These are phyloP conservation scores for Earliella scabrosa DNA, from an alignment of 1,284 basidiomycete genomes.

Conservation along the genomic window DNA sequence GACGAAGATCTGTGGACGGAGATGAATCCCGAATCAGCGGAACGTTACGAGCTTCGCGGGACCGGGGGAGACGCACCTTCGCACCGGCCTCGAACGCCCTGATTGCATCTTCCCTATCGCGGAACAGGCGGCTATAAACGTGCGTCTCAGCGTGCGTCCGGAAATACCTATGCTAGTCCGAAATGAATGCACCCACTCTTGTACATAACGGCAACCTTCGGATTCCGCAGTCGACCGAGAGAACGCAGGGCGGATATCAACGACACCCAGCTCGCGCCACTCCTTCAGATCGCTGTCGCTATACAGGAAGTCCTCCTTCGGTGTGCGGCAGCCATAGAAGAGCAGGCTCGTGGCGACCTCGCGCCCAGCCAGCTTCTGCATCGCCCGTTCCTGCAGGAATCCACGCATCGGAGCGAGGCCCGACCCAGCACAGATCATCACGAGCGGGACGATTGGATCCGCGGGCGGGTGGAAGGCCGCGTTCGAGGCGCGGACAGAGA, in stretches of 20 bases:
- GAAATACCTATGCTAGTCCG: too few relatives aligned
- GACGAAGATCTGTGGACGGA: constrained; percentile 49
- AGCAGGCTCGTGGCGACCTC: constrained; percentile 47
- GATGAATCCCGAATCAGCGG: background rate
- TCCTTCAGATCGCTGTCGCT: constrained; percentile 44
- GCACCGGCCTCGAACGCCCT: constrained; percentile 40
- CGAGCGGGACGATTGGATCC: constrained; percentile 46
- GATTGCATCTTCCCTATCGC: constrained; percentile 42
- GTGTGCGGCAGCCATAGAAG: constrained; percentile 53
- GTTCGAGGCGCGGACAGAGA: constrained; percentile 47
- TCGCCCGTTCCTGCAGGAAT: constrained; percentile 56
- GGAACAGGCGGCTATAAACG: constrained; percentile 46
- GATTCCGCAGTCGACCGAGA: constrained; percentile 43
- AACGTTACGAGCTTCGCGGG: background rate
- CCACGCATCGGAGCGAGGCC: constrained; percentile 58
- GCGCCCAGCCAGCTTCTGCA: constrained; percentile 48
- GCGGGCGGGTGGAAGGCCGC: constrained; percentile 49
- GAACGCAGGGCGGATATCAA: constrained; percentile 54
- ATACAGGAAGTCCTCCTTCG: constrained; percentile 49
- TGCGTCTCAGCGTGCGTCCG: too few relatives aligned
- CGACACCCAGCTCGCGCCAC: constrained; percentile 47
- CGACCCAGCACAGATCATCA: constrained; percentile 54
- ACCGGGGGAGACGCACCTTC: constrained; percentile 48
- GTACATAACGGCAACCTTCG: constrained; percentile 49
- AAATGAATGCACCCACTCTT: constrained; percentile 50